A percentile compares a stretch with the other conserved stretches of the same genome.
Evolutionary conservation across 2,329 filamentous ascomycete species (phyloP).

Genomic region (Emergomyces africanus): DNA sequence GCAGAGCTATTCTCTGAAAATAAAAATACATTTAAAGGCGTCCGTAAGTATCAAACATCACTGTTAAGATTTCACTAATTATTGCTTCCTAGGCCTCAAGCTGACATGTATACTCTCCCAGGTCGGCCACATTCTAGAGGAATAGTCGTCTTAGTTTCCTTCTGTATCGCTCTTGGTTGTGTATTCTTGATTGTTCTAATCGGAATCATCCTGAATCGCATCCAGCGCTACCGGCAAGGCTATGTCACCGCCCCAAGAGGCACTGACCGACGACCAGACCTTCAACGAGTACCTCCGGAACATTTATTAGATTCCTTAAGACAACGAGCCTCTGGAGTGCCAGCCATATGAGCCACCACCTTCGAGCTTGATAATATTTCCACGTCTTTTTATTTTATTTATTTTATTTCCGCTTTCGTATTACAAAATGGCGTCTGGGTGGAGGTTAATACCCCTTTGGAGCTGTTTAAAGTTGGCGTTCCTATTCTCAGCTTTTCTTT

Average conservation of each 20-base stretch:
- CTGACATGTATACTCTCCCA: conserved; percentile 12
- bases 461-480: conserved; percentile 1
- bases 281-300: conserved; percentile 34
- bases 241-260: conserved; percentile 34
- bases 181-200: conserved; percentile 36
- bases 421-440: neutral
- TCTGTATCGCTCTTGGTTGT: conserved; percentile 35
- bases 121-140: conserved; percentile 30
- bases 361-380: neutral
- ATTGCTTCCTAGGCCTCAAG: neutral
- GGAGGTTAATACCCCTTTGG: conserved; percentile 9
- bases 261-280: conserved; percentile 34
- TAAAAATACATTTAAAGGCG: conserved; percentile 56
- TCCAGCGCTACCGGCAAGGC: conserved; percentile 35
- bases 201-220: conserved; percentile 35
- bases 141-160: conserved; percentile 34
- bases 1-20: conserved; percentile 74
- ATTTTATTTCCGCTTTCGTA: neutral
- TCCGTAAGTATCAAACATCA: conserved; percentile 38
- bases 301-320: conserved; percentile 32
- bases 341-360: conserved; percentile 18
- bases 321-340: conserved; percentile 23
- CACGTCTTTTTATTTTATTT: neutral
- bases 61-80: neutral
- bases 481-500: neutral